phyloP scores from a whole-genome alignment of 1,284 basidiomycete species.

The Polyporus tsugae region DNA sequence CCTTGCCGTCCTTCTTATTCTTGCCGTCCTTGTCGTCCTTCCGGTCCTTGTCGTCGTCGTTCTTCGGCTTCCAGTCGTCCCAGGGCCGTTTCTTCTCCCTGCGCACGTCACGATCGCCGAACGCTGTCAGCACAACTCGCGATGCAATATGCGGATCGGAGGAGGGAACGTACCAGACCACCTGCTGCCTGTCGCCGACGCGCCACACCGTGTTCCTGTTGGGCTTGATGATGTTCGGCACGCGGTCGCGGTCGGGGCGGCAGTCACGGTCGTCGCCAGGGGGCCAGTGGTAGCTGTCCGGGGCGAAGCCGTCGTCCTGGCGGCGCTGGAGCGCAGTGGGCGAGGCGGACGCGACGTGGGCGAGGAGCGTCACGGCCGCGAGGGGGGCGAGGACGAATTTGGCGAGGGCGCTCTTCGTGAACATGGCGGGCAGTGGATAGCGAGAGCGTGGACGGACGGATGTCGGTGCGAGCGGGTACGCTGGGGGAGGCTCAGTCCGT shows the following conservation, averaged over 20 bases:
- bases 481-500: background rate
- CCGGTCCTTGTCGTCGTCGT: too few relatives aligned
- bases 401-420: background rate
- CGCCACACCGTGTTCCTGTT: background rate
- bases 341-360: background rate
- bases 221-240: background rate
- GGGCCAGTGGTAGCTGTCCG: too few relatives aligned
- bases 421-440: background rate
- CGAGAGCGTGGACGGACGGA: background rate
- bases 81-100: too few relatives aligned
- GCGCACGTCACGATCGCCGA: background rate
- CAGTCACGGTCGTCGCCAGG: background rate
- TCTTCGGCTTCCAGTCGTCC: too few relatives aligned
- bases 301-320: too few relatives aligned
- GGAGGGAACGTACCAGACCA: background rate
- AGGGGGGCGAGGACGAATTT: background rate
- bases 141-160: too few relatives aligned
- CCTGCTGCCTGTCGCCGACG: background rate
- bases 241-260: background rate
- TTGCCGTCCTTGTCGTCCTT: too few relatives aligned
- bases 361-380: background rate
- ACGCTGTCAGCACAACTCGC: background rate
- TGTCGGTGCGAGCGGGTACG: background rate
- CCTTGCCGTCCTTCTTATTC: too few relatives aligned
- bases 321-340: background rate